phyloP scores from a whole-genome alignment of 2,329 filamentous ascomycete species.

The Pestalotiopsis sp. region DNA sequence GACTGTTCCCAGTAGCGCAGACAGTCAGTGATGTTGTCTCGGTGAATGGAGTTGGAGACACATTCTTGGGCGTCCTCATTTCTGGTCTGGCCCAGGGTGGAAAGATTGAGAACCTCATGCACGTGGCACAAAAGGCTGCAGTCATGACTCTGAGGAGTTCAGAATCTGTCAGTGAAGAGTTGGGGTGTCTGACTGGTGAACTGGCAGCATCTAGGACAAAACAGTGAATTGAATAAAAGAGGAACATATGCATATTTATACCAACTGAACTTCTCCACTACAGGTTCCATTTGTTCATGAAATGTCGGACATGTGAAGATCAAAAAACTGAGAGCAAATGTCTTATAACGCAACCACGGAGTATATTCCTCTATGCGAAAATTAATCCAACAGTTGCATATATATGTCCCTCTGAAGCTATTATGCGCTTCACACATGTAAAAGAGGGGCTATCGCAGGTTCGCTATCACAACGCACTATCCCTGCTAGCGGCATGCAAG shows the following conservation, averaged over 20 bases:
- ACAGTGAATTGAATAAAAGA: not conserved
- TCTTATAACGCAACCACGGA: too few relatives aligned
- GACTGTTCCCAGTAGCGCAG: conserved; percentile 68
- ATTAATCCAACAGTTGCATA: conserved; percentile 1
- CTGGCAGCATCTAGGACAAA: conserved; percentile 29
- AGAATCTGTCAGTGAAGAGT: conserved; percentile 69
- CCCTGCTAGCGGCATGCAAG: conserved; percentile 12
- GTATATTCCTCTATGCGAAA: not conserved
- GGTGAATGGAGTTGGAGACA: conserved; percentile 94
- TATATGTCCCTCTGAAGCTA: not conserved
- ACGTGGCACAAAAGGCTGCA: conserved; percentile 80
- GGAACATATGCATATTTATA: not conserved
- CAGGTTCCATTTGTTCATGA: not conserved
- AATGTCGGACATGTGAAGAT: too few relatives aligned
- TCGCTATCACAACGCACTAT: not conserved
- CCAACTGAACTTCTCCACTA: not conserved
- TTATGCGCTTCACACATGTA: not conserved
- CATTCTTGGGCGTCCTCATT: conserved; percentile 83
- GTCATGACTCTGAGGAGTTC: conserved; percentile 75
- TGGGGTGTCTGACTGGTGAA: conserved; percentile 50
- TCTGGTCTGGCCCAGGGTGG: conserved; percentile 71
- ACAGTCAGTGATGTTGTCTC: conserved; percentile 75
- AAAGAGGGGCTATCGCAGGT: conserved; percentile 4
- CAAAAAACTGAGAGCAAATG: too few relatives aligned
- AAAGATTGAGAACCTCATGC: conserved; percentile 65